Evolutionary conservation across 202 grass and related monocot species (phyloP).

Genomic region (Carex arenaria): DNA sequence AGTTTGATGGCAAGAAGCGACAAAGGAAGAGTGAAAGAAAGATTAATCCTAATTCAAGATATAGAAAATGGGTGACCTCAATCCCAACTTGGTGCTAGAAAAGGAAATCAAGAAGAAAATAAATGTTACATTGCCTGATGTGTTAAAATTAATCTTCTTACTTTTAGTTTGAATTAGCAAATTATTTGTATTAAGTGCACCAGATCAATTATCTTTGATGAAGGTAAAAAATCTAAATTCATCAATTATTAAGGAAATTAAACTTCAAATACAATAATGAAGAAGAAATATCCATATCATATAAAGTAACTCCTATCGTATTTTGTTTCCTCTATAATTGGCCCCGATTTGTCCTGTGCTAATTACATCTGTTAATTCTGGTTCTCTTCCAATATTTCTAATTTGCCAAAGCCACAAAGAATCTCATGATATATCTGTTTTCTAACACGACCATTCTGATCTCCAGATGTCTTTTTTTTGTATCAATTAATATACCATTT

Average conservation of each 20-base stretch:
- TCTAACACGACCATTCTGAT: too few relatives aligned
- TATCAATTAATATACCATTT: too few relatives aligned
- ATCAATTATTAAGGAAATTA: background rate
- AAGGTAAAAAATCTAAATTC: background rate
- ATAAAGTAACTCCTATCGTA: too few relatives aligned
- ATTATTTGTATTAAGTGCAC: background rate
- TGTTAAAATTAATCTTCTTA: too few relatives aligned
- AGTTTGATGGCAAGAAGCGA: background rate
- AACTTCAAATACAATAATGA: background rate
- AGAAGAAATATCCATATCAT: too few relatives aligned
- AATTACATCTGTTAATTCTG: background rate
- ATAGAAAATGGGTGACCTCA: constrained; percentile 19
- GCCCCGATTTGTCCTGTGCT: too few relatives aligned
- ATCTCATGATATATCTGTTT: too few relatives aligned
- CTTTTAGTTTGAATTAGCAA: background rate
- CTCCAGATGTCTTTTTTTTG: too few relatives aligned
- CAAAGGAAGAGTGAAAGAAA: background rate
- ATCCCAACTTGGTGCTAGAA: constrained; percentile 12
- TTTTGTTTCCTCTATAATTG: too few relatives aligned
- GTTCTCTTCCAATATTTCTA: background rate
- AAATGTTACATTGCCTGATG: too few relatives aligned
- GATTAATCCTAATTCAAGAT: background rate
- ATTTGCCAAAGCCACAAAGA: too few relatives aligned
- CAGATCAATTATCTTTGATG: background rate
- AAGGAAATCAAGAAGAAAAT: background rate